A percentile compares a stretch with the other conserved stretches of the same genome.
Conservation (phyloP, 2,329 filamentous ascomycete genomes). For the Aspergillus hiratsukae region DNA sequence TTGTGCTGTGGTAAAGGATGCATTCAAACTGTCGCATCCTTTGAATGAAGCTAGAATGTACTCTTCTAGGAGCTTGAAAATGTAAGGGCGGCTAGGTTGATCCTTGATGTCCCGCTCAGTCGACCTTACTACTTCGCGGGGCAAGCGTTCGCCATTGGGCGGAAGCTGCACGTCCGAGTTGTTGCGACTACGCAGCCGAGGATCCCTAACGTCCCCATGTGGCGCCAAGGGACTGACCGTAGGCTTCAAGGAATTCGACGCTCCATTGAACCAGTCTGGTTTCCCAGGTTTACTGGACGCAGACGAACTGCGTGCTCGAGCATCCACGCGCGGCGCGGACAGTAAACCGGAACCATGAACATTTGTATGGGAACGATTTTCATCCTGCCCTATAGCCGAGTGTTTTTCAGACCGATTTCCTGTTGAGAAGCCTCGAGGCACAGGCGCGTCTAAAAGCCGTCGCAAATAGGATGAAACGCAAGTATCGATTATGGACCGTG, state of each 20-base stretch:
- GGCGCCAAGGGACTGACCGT: constrained; percentile 4
- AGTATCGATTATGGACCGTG: constrained; percentile 53
- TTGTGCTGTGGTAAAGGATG: constrained; percentile 62
- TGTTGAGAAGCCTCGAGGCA: constrained; percentile 16
- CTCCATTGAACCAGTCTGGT: constrained; percentile 12
- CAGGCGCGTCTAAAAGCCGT: constrained; percentile 30
- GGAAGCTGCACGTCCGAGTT: constrained; percentile 26
- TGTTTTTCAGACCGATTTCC: constrained; percentile 10
- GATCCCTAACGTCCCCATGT: constrained; percentile 18
- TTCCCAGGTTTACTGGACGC: constrained; percentile 19
- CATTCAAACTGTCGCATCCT: constrained; percentile 68
- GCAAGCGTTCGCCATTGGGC: constrained; percentile 17
- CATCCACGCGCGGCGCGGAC: constrained; percentile 13
- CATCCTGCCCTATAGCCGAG: constrained; percentile 8
- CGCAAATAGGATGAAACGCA: constrained; percentile 51
- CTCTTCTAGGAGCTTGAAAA: constrained; percentile 74
- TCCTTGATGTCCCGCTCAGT: constrained; percentile 37
- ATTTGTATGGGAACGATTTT: constrained; percentile 7
- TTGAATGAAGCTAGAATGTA: constrained; percentile 68
- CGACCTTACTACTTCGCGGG: constrained; percentile 14
- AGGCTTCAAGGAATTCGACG: constrained; percentile 15
- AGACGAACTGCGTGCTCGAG: constrained; percentile 25
- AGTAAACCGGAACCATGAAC: constrained; percentile 13
- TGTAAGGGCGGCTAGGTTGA: constrained; percentile 37
- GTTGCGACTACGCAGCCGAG: constrained; percentile 21